Evolutionary conservation across 768 basidiomycete species (phyloP), one percentile per base, ranked within the genome.

Genomic region (Boletus insuetus): DNA sequence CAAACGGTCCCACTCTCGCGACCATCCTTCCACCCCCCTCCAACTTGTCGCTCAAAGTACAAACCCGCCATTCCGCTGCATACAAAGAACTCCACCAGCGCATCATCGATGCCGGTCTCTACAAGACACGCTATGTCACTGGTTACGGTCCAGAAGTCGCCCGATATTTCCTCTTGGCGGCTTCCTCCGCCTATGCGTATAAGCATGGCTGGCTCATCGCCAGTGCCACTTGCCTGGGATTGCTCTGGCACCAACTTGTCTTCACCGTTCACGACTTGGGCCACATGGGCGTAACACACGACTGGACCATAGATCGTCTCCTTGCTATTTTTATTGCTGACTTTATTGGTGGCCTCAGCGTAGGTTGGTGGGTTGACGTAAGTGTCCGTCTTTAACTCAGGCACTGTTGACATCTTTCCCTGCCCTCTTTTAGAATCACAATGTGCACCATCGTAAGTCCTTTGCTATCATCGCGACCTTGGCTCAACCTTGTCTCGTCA

Each of bases 311-410:
- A 43, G 96, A 99, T 70, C 83, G 94, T 32, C 64, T 93, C 37
- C 73, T 95, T 35, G 88, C 84, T 13, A 95, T 87, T 38, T 67
- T 86, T 32, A 75, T 98, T 43, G 91, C 96, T 0, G 83, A 94
- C 69, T 92, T 87, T 64, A 76, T 94, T 45, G 97, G 97, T 24
- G 97, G 97, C 6, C 76, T 99, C 50, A 97, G 94, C 68, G 80
- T 97, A 22, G 92, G 94, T 39, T 99, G 97, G 97, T 99, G 96
- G 96, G 91, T 93, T 39, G 82, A 94, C 69, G 94, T 95, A 63
- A 75, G 94, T 84, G n/a, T 13, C 47, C 37, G 12, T 41, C 54
- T n/a, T 54, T 49, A 3, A 49, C 38, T 55, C 49, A 38, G 24
- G 38, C 50, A 42, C 40, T 31, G n/a, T 26, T 50, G 34, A 60